A percentile compares a stretch with the other conserved stretches of the same genome.
Conservation (phyloP, 2,329 filamentous ascomycete species). For the Pseudocercospora eumusae region DNA sequence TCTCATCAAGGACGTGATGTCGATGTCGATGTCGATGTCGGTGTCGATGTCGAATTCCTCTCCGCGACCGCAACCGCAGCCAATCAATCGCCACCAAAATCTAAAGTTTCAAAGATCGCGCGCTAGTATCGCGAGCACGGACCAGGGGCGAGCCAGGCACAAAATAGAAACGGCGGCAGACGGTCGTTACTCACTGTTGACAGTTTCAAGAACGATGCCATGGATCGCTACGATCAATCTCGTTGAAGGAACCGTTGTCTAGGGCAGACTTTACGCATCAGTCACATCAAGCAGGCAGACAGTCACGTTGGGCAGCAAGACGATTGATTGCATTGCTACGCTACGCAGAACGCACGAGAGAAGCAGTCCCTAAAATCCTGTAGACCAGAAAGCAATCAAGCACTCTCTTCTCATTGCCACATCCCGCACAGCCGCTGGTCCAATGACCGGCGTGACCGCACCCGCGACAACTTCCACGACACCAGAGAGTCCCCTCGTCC, state of each 20-base stretch:
- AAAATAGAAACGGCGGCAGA: background rate
- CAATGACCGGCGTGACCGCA: slow-evolving; percentile 7
- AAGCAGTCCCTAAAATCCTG: background rate
- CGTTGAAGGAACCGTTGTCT: background rate
- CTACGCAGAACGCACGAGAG: background rate
- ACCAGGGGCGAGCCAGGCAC: background rate
- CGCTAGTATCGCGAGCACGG: background rate
- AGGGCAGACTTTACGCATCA: background rate
- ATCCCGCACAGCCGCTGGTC: background rate
- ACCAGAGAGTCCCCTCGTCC: slow-evolving; percentile 17
- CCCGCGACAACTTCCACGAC: background rate
- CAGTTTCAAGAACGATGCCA: background rate
- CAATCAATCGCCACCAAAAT: background rate
- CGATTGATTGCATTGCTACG: slow-evolving; percentile 5
- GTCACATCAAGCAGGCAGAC: too few relatives aligned
- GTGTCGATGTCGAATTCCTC: too few relatives aligned
- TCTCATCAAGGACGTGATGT: background rate
- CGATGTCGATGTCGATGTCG: too few relatives aligned
- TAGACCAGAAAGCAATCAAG: slow-evolving; percentile 6
- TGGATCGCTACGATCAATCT: background rate
- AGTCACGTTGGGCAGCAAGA: slow-evolving; percentile 3
- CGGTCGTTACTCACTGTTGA: background rate
- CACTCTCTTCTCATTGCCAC: background rate
- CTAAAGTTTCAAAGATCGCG: background rate
- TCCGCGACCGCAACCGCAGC: too few relatives aligned